Evolutionary conservation across 441 rosid species (phyloP), one percentile per base, ranked within the genome.

Genomic region (Dalechampia spathulata): DNA sequence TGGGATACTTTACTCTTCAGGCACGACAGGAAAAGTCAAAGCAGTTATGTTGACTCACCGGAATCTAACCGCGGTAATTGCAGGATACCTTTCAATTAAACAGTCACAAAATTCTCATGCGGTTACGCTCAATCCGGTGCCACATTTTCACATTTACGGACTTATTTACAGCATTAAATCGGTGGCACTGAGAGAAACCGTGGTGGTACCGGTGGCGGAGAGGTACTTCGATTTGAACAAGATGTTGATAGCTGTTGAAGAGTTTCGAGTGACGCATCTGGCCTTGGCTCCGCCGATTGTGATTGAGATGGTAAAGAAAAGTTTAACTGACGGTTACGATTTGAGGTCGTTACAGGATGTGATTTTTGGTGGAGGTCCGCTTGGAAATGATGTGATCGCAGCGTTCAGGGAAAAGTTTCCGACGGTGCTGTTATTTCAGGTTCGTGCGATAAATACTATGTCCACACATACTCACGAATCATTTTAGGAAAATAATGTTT

Each of bases 1-100:
- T 6, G 69, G 68, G 41, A 61, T 72, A 21, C 16, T 69, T 65
- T 75, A 49, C 65, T 72, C 77, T 5, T 69, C 75, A 1, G 75
- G 80, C 30, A 75, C 77, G 1, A 72, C 77, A 0, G 77, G 77
- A 16, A 58, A 36, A 19, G 68, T 72, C 10, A 75, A 75, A 60
- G 77, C 66, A 27, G 77, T 69, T 34, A 34, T 61, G 67, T 16
- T 75, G 62, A 65, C 72, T 45, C 77, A 72, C 58, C 34, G 75
- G 39, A 72, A 66, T 57, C 37, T 72, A 11, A 60, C 52, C 1
- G 72, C 67, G 0, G 45, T 34, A 7, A 19, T 75, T 39, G 51
- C 66, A 1, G 42, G 58, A 2, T 61, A 12, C 11, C 15, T 25
- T 52, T 23, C 45, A 14, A 15, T 1, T 23, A 28, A 34, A 27